Percentiles rank a stretch among this genome's conserved stretches.
These are phyloP conservation scores for Chytriomyces sp. DNA, from an alignment of 192 early-diverging fungal genomes.

Conservation along the genomic window DNA sequence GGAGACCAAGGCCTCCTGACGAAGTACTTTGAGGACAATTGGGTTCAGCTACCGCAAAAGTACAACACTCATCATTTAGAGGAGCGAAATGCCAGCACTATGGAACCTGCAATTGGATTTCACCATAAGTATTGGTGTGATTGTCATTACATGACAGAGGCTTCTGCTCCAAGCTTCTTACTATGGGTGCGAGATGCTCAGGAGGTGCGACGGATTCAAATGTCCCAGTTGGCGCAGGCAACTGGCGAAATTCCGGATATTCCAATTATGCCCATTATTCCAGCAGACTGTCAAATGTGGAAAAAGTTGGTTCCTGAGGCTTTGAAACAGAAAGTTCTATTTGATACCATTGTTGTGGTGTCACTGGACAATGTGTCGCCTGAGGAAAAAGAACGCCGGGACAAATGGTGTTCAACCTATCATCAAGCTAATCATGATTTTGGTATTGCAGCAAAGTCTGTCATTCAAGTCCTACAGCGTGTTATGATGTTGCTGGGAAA, in stretches of 20 bases:
- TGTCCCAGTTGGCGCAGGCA: background rate
- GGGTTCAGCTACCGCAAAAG: background rate
- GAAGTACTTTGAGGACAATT: constrained; percentile 1
- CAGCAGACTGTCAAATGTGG: background rate
- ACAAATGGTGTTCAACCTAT: background rate
- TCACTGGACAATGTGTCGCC: background rate
- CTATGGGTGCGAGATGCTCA: background rate
- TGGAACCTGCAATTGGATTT: background rate
- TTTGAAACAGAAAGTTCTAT: background rate
- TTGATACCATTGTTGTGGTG: background rate
- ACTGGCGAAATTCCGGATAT: background rate
- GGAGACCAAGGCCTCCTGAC: constrained; percentile 10
- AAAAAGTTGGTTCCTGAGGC: background rate
- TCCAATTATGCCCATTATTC: background rate
- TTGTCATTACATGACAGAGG: background rate
- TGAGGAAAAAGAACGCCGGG: background rate
- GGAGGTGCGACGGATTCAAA: background rate
- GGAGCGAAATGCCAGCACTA: background rate
- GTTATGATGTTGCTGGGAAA: background rate
- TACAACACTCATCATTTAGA: constrained; percentile 10
- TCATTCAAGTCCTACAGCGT: background rate
- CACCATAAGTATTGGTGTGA: constrained; percentile 11
- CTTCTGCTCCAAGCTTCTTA: background rate
- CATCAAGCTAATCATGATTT: background rate
- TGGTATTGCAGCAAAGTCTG: background rate